Conservation (phyloP, 768 basidiomycete genomes). For the Dictyophora rubrovolvata region DNA sequence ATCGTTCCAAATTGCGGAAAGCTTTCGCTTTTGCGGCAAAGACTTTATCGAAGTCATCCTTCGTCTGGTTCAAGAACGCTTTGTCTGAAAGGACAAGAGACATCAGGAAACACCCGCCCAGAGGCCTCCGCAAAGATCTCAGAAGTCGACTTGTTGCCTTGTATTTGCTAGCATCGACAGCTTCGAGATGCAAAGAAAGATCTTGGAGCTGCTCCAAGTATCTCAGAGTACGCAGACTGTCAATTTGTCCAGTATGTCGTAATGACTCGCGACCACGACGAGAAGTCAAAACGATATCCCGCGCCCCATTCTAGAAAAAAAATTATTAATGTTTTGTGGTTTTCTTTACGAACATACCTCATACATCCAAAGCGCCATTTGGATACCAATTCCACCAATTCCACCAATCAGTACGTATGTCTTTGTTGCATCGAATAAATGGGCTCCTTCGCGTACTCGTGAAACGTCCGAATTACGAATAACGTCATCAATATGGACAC, state of each 20-base stretch:
- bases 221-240: conserved; percentile 3
- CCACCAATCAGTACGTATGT: conserved; percentile 30
- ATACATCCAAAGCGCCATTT: conserved; percentile 32
- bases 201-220: conserved; percentile 9
- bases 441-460: conserved; percentile 6
- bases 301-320: conserved; percentile 11
- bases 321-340: background rate
- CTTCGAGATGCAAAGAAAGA: conserved; percentile 6
- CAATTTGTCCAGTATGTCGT: background rate
- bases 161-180: background rate
- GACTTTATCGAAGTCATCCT: conserved; percentile 8
- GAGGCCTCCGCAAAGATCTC: background rate
- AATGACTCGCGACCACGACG: conserved; percentile 9
- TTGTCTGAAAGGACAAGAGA: conserved; percentile 9
- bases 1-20: conserved; percentile 4
- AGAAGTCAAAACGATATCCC: conserved; percentile 14
- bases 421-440: conserved; percentile 21
- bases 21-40: conserved; percentile 9
- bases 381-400: conserved; percentile 27
- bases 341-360: conserved; percentile 18
- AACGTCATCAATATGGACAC: background rate
- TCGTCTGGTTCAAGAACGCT: conserved; percentile 11
- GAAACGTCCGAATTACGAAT: background rate
- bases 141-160: conserved; percentile 2
- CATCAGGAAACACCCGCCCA: conserved; percentile 15